Conservation (phyloP, 495 filamentous ascomycete species). For the Neurospora sublineolata region DNA sequence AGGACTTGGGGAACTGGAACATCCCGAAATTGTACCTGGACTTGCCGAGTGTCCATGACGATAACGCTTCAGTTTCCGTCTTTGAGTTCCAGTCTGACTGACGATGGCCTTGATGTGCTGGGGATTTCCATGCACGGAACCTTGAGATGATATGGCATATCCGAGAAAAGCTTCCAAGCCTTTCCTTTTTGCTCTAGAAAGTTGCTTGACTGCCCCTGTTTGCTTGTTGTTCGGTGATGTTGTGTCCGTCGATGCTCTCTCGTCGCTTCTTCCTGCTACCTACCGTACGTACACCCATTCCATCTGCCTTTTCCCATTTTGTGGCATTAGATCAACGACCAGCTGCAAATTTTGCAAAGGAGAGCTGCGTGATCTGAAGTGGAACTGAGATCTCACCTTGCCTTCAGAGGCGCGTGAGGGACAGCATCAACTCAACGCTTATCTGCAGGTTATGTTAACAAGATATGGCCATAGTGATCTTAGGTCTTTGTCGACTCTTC, state of each 20-base stretch:
- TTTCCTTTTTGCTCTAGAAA: not conserved
- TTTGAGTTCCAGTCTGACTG: not conserved
- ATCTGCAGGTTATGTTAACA: not conserved
- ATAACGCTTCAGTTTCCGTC: not conserved
- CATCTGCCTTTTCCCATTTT: not conserved
- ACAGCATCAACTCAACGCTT: not conserved
- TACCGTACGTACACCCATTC: not conserved
- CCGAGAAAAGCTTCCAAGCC: not conserved
- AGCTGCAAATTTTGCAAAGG: not conserved
- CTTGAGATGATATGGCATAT: not conserved
- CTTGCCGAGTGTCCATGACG: not conserved
- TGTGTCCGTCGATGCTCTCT: not conserved
- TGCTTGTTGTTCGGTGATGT: not conserved
- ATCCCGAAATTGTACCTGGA: not conserved
- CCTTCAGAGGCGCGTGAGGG: not conserved
- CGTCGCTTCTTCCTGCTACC: not conserved
- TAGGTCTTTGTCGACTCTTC: not conserved
- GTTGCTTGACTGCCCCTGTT: not conserved
- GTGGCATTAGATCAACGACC: not conserved
- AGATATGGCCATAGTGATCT: not conserved
- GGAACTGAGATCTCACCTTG: not conserved
- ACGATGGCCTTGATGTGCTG: not conserved
- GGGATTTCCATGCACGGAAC: not conserved
- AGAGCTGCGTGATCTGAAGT: not conserved
- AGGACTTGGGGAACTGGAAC: not conserved